Conservation (phyloP, 148 eudicot species). For the Persicaria maculosa region DNA sequence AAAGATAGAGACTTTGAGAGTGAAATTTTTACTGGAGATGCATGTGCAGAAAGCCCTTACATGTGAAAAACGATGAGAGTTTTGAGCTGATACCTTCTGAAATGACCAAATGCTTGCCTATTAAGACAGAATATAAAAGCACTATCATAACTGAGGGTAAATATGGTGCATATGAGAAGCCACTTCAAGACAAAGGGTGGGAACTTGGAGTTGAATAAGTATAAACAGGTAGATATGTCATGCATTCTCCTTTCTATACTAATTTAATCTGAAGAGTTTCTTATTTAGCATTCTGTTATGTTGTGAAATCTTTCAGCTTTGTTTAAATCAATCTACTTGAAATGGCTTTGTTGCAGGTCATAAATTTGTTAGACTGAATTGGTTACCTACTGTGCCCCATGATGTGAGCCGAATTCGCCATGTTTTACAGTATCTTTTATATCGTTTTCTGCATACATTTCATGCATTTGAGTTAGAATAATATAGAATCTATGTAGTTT, state of each 20-base stretch:
- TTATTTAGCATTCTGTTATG: background rate
- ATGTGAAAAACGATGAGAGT: background rate
- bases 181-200: conserved; percentile 7
- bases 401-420: too few species aligned
- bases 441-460: too few species aligned
- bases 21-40: conserved; percentile 21
- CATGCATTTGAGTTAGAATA: too few species aligned
- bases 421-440: too few species aligned
- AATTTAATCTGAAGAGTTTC: background rate
- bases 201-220: background rate
- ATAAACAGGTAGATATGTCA: too few species aligned
- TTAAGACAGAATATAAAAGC: background rate
- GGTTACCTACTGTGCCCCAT: too few species aligned
- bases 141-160: background rate
- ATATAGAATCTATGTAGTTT: too few species aligned
- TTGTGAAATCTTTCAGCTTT: conserved; percentile 1
- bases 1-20: conserved; percentile 25
- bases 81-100: conserved; percentile 17
- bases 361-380: too few species aligned
- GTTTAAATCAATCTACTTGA: conserved; percentile 2
- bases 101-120: conserved; percentile 4
- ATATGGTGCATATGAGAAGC: conserved; percentile 1
- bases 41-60: conserved; percentile 18
- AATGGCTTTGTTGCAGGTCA: conserved; percentile 36
- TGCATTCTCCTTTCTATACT: background rate